A percentile compares a stretch with the other conserved stretches of the same genome.
Evolutionary conservation across 768 basidiomycete genomes (phyloP).

Genomic region (Pisolithus tinctorius): DNA sequence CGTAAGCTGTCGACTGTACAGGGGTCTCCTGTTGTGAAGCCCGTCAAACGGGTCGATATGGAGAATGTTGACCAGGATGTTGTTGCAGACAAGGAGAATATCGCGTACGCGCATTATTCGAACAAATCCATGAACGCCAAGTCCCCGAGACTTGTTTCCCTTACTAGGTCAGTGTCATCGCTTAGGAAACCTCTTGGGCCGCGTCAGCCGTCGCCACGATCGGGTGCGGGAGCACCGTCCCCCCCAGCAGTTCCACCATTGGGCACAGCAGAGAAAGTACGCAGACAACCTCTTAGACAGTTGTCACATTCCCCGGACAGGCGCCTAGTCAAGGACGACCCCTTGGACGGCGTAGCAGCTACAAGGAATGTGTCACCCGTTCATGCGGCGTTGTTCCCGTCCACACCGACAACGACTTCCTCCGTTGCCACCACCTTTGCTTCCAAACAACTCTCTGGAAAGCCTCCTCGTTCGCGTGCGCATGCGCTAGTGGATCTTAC

Average conservation of each 20-base stretch:
- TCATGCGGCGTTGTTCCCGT: constrained; percentile 11
- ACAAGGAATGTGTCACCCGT: constrained; percentile 5
- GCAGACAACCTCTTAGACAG: constrained; percentile 4
- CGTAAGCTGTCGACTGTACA: constrained; percentile 26
- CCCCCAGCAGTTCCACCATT: background rate
- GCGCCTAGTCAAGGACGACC: background rate
- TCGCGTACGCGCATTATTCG: background rate
- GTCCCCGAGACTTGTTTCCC: constrained; percentile 5
- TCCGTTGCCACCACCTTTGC: constrained; percentile 10
- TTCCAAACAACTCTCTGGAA: constrained; percentile 22
- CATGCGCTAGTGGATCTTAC: constrained; percentile 37
- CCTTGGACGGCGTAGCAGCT: background rate
- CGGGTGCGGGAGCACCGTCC: background rate
- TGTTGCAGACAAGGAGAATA: background rate
- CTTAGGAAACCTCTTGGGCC: constrained; percentile 17
- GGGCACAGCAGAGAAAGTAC: constrained; percentile 1
- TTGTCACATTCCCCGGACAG: background rate
- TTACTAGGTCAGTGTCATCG: constrained; percentile 17
- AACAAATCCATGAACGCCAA: constrained; percentile 14
- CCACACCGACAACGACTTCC: constrained; percentile 14
- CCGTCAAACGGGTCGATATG: constrained; percentile 5
- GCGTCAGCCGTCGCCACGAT: constrained; percentile 13
- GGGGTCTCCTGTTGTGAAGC: constrained; percentile 19
- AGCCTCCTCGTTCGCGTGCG: constrained; percentile 21
- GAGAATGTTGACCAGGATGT: constrained; percentile 3